These are phyloP conservation scores for Citrus sinensis DNA, from an alignment of 345 rosid species.

Conservation along the genomic window DVS_A1.0 CM039169.1:28003501-28004000, in stretches of 20 bases:
- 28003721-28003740: constrained; percentile 39
- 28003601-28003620: neutral
- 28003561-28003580: neutral
- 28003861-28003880: constrained; percentile 13
- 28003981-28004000: neutral
- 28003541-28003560: neutral
- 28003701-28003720: neutral
- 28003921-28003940: neutral
- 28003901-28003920: neutral
- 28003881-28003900: neutral
- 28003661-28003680: neutral
- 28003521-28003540: neutral
- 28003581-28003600: neutral
- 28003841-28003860: constrained; percentile 77
- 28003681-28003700: neutral
- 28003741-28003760: constrained; percentile 70
- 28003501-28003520: too few species aligned
- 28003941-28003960: neutral
- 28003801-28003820: constrained; percentile 74
- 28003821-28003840: constrained; percentile 96
- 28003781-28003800: constrained; percentile 82
- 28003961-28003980: neutral
- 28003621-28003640: neutral
- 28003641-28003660: too few species aligned
- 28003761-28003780: constrained; percentile 77